These are phyloP conservation scores for Alternaria panax DNA, from an alignment of 2,329 filamentous ascomycete genomes.

Conservation along the genomic window DNA sequence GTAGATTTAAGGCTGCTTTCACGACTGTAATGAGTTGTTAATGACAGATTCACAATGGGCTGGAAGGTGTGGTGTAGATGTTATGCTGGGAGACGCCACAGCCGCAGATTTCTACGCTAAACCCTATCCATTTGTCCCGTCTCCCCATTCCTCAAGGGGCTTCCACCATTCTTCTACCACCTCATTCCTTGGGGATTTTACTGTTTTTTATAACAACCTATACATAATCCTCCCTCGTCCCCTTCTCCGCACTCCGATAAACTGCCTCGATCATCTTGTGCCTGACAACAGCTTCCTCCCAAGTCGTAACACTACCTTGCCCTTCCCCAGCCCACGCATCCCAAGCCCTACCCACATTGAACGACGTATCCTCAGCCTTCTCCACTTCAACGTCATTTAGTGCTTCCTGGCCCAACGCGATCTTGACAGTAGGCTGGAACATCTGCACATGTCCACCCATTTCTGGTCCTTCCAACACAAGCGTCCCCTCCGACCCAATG, in stretches of 20 bases:
- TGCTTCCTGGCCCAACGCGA: slow-evolving; percentile 44
- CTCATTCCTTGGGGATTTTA: not conserved
- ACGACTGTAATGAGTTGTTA: not conserved
- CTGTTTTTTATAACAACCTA: slow-evolving; percentile 1
- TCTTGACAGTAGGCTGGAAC: slow-evolving; percentile 50
- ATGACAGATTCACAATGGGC: not conserved
- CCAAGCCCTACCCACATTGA: slow-evolving; percentile 64
- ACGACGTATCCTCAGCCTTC: slow-evolving; percentile 56
- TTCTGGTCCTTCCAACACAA: slow-evolving; percentile 36
- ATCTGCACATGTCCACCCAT: slow-evolving; percentile 50
- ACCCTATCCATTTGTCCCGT: not conserved
- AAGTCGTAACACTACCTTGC: slow-evolving; percentile 38
- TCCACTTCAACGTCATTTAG: slow-evolving; percentile 58
- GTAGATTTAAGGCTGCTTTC: not conserved
- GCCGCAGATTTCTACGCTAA: not conserved
- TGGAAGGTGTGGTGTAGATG: not conserved
- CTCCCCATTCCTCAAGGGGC: not conserved
- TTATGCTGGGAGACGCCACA: not conserved
- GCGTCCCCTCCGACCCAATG: slow-evolving; percentile 47
- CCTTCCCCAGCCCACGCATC: slow-evolving; percentile 59
- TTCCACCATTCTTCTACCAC: not conserved
- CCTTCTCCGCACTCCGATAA: slow-evolving; percentile 42
- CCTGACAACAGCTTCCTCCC: slow-evolving; percentile 45
- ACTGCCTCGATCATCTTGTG: slow-evolving; percentile 50
- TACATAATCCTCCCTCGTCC: slow-evolving; percentile 41